Evolutionary conservation across 2,329 filamentous ascomycete species (phyloP), one percentile per base, ranked within the genome.

Genomic region (Cordyceps sp.): DNA sequence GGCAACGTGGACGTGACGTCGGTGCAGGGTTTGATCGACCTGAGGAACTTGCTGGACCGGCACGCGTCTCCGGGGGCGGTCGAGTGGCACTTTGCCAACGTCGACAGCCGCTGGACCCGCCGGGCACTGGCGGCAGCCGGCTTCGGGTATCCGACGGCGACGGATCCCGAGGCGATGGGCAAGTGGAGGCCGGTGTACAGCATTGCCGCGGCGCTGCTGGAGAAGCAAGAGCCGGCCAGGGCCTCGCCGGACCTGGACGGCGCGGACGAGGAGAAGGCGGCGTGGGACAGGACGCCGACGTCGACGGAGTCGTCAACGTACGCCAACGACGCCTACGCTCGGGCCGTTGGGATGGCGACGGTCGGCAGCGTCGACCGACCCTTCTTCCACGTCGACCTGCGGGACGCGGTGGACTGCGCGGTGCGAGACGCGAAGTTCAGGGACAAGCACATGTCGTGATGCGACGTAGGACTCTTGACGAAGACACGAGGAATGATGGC

Each of bases 1-100:
- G 67, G 69, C 42, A 58, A 61, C 34, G 52, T 74, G 19, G 71
- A 76, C 37, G 59, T 70, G 8, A 73, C 69, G 0, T 64, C 65
- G 3, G 48, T 73, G 0, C 69, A 75, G 41, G 64, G 64, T 1
- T 51, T 76, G 10, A 55, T 71, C 29, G 68, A 73, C 41, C 48
- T 70, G 10, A 59, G 68, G 26, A 64, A 62, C 38, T 58, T 63
- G 16, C 53, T 75, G 3, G 64, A 71, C 44, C 55, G 58, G 12
- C 64, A 72, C 42, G 61, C 67, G 1, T 45, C 54, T 4, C 64
- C 64, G 0, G 55, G 61, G 26, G 38, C 45, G 0, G 61, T 65
- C 8, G 60, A 67, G 37, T 66, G 62, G 61, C 64, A 69, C 39
- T 62, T 75, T 40, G 66, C 68, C 2, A 58, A 59, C 26, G 53